Base-by-base conservation (phyloP, 768 basidiomycete genomes). In the Russula abietina region DNA sequence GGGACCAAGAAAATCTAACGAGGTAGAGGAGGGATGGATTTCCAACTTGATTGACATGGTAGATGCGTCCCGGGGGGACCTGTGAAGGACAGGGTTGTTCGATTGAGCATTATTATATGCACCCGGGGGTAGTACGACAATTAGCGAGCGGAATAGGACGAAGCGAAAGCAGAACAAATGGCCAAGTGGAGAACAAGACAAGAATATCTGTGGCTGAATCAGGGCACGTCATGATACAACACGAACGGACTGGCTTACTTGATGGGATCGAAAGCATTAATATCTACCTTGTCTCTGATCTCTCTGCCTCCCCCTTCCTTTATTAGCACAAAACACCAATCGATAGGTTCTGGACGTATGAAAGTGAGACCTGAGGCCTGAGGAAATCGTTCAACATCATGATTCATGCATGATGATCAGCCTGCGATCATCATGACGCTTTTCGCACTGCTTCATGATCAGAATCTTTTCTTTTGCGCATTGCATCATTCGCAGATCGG, bases 1-100 rank as follows among this genome's bases (percentile, higher is more conserved):
- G 32, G 81, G 78, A 59, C 90, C 91, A 69, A 83, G 84, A 81
- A 93, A 83, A 69, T 87, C 81, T 67, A 93, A 73, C 33, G 78
- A 73, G 54, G 78, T 69, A 43, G 83, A 75, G 59, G 79, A 76
- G 0, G 90, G 87, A 33, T 82, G 74, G 64, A 93, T 86, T 57
- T 81, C 75, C 61, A 93, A 71, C 54, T 82, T 77, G 69, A 91
- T 75, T 45, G 88, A 79, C 89, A 91, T 92, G 68, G 49, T 52
- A 50, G 28, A n/a, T 49, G 8, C 3, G 48, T 36, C 22, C 22
- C 3, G 28, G 54, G 49, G 1, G 45, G 46, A 9, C 41, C n/a
- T 58, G 32, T 10, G 41, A 12, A 11, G 45, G 50, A 12, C 8
- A 46, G 19, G 26, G 1, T 9, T 16, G 17, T 38, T 22, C 43